Evolutionary conservation across 2,329 filamentous ascomycete species (phyloP), one percentile per base, ranked within the genome.

Genomic region (Tolypocladium sp.): DNA sequence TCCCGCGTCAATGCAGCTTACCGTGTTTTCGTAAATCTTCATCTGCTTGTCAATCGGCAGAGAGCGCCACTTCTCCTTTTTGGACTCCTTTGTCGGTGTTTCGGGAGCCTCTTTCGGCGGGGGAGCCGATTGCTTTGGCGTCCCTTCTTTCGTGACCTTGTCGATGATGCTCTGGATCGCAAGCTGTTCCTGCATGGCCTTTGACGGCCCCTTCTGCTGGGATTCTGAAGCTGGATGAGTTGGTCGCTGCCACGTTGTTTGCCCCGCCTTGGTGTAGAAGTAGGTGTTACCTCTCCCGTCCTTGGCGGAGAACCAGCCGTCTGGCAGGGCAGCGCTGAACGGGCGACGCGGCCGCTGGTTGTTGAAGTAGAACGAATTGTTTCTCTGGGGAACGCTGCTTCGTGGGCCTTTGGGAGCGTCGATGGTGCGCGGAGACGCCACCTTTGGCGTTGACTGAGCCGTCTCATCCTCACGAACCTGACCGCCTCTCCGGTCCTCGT

Each of bases 11-110:
- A 7, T 37, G 10, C 20, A 33, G 42, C 90, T 72, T 80, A 95
- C 91, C 57, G 92, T 96, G 69, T 92, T 92, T 73, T 97, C 92
- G 68, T 97, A 97, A 2, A 96, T 81, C 77, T 91, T 96, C 83
- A 92, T 95, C 74, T 94, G 91, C 75, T 97, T 97, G 64, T 97
- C 92, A 65, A 86, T 71, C 1, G 87, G 79, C 38, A 87, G 71
- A 60, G 80, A 82, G 58, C 84, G 82, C 89, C 89, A 92, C 70
- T 88, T 90, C 55, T 91, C 87, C 66, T 81, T 80, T 65, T 83
- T 87, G 7, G 79, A 79, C 71, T 88, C 82, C 53, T 80, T 79
- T 5, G 77, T 74, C 7, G 81, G 79, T 1, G 82, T 78, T 57
- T 75, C 82, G 3, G 78, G 76, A 13, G 84, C 79, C 61, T 86